Conservation (phyloP, 306 rosid genomes). For the Pachyrhizus erosus region DNA sequence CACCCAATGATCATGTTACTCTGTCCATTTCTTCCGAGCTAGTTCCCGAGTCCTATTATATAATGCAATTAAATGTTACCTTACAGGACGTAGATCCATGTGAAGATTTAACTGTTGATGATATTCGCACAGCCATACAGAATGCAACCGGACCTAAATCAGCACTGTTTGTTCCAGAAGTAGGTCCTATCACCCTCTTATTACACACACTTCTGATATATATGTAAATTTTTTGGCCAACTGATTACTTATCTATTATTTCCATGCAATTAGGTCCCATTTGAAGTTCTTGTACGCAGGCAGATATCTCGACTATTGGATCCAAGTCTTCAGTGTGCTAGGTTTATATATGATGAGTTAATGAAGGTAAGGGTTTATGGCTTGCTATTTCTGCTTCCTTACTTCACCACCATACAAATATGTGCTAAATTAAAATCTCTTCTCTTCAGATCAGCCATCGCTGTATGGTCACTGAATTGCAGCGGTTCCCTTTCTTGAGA, state of each 20-base stretch:
- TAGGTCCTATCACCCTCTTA: constrained; percentile 52
- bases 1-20: constrained; percentile 5
- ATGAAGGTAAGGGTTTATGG: constrained; percentile 66
- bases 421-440: constrained; percentile 20
- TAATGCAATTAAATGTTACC: constrained; percentile 38
- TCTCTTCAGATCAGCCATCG: constrained; percentile 83
- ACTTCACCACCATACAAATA: constrained; percentile 7
- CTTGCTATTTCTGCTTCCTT: constrained; percentile 32
- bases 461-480: constrained; percentile 82
- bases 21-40: constrained; percentile 29
- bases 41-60: constrained; percentile 33
- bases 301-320: constrained; percentile 89
- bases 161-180: constrained; percentile 95
- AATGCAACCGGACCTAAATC: constrained; percentile 96
- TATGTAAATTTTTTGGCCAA: neutral
- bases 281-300: constrained; percentile 87
- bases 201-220: neutral
- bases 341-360: constrained; percentile 94
- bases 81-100: constrained; percentile 97
- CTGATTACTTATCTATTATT: constrained; percentile 27
- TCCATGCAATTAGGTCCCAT: constrained; percentile 74
- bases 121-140: constrained; percentile 94
- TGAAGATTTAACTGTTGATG: constrained; percentile 93
- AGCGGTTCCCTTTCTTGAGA: constrained; percentile 89
- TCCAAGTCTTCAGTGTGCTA: constrained; percentile 97